Percentiles rank a stretch among this genome's conserved stretches.
Conservation (phyloP, 495 filamentous ascomycete genomes). For the Cercophora newfieldiana region DNA sequence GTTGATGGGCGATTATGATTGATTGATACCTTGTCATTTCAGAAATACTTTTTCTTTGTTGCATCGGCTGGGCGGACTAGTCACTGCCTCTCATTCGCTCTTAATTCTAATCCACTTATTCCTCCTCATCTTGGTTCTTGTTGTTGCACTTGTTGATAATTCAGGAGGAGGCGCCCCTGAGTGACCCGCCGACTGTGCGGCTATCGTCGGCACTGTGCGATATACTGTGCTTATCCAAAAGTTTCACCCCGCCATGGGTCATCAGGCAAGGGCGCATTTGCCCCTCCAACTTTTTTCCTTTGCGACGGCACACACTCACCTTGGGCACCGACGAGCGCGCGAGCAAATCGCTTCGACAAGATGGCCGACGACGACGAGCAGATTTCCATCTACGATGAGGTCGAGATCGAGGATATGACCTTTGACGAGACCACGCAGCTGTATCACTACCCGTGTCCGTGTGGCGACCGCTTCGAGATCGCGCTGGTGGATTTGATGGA, state of each 20-base stretch:
- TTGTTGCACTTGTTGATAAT: not conserved
- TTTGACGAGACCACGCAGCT: slow-evolving; percentile 79
- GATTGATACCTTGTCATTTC: not conserved
- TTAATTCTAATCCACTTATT: slow-evolving; percentile 20
- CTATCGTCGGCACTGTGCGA: not conserved
- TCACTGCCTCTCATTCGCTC: slow-evolving; percentile 5
- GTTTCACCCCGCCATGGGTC: slow-evolving; percentile 20
- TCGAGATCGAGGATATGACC: slow-evolving; percentile 99
- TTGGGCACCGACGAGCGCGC: not conserved
- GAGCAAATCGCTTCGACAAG: slow-evolving; percentile 12
- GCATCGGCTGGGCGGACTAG: not conserved
- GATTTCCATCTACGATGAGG: slow-evolving; percentile 89
- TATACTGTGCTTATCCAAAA: not conserved
- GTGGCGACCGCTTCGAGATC: slow-evolving; percentile 97
- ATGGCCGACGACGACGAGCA: slow-evolving; percentile 68
- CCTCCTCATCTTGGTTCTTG: not conserved
- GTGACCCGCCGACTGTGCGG: not conserved
- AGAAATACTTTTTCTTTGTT: not conserved
- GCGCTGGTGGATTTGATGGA: slow-evolving; percentile 79
- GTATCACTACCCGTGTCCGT: slow-evolving; percentile 95
- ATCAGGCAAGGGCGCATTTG: slow-evolving; percentile 17
- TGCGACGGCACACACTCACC: not conserved
- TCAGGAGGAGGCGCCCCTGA: not conserved
- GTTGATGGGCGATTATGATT: not conserved
- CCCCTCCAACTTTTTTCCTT: slow-evolving; percentile 30